Conservation (phyloP, 768 basidiomycete species). For the Clathrus columnatus region DNA sequence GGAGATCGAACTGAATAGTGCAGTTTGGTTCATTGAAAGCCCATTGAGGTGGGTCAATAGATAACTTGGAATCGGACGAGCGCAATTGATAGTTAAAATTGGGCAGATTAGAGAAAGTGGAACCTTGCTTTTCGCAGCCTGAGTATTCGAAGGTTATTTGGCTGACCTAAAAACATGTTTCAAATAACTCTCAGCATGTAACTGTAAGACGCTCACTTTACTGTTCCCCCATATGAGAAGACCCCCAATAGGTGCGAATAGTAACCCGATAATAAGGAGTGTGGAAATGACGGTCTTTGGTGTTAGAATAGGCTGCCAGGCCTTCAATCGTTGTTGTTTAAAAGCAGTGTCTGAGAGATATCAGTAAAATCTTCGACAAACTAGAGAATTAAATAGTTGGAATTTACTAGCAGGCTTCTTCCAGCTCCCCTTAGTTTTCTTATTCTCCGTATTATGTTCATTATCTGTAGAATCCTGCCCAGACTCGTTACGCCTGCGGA, state of each 20-base stretch:
- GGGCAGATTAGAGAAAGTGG: slow-evolving; percentile 46
- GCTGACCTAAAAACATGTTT: slow-evolving; percentile 51
- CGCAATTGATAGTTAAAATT: slow-evolving; percentile 60
- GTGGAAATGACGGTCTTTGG: slow-evolving; percentile 97
- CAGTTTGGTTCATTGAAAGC: slow-evolving; percentile 58
- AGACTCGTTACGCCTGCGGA: slow-evolving; percentile 23
- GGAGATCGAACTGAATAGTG: slow-evolving; percentile 73
- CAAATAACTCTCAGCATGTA: not conserved
- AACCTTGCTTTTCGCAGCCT: slow-evolving; percentile 63
- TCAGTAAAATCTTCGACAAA: not conserved
- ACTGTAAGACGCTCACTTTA: slow-evolving; percentile 31
- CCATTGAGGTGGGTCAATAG: slow-evolving; percentile 53
- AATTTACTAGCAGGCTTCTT: slow-evolving; percentile 72
- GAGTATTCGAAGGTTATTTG: slow-evolving; percentile 96
- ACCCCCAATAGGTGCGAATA: slow-evolving; percentile 95
- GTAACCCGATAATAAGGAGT: slow-evolving; percentile 85
- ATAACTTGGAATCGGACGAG: slow-evolving; percentile 42
- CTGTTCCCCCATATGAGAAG: slow-evolving; percentile 87
- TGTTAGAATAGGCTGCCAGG: slow-evolving; percentile 99
- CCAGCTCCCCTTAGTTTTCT: slow-evolving; percentile 85
- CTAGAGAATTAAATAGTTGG: not conserved
- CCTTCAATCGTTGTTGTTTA: slow-evolving; percentile 98
- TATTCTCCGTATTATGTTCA: slow-evolving; percentile 35
- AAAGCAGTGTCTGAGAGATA: slow-evolving; percentile 78
- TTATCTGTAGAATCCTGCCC: slow-evolving; percentile 25